Percentiles rank a stretch among this genome's conserved stretches.
Conservation (phyloP, 2,329 filamentous ascomycete species). For the Lachnellula cervina region DNA sequence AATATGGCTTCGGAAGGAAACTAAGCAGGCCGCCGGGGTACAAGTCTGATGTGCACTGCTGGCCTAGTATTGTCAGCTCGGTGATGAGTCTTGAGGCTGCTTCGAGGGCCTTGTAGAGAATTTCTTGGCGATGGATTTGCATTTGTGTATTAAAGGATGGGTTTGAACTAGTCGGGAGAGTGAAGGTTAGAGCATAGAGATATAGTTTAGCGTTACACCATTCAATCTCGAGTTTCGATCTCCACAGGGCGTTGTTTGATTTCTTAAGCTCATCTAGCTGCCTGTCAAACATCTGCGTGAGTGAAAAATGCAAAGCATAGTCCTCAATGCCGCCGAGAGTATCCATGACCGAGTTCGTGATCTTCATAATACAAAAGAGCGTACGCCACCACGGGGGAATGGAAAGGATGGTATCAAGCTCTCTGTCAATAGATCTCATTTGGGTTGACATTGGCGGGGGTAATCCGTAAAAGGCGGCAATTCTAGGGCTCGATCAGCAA, state of each 20-base stretch:
- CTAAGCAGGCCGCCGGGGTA: conserved; percentile 3
- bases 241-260: background rate
- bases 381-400: no score
- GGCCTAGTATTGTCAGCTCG: conserved; percentile 1
- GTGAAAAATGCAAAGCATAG: no score
- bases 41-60: conserved; percentile 1
- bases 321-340: no score
- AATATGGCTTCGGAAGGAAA: conserved; percentile 4
- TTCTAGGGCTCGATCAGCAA: conserved; percentile 1
- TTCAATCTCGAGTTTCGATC: conserved; percentile 3
- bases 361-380: no score
- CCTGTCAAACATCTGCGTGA: no score
- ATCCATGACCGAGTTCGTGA: no score
- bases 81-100: conserved; percentile 1
- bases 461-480: conserved; percentile 6
- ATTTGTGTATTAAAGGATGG: background rate
- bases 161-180: background rate
- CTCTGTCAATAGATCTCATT: background rate
- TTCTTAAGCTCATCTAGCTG: no score
- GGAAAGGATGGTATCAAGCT: no score
- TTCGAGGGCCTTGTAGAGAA: background rate
- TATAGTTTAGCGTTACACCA: conserved; percentile 6
- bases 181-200: conserved; percentile 3
- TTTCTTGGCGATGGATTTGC: background rate
- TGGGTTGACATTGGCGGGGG: conserved; percentile 5